phyloP scores from a whole-genome alignment of 768 basidiomycete species.

The Agaricus blazei region DNA sequence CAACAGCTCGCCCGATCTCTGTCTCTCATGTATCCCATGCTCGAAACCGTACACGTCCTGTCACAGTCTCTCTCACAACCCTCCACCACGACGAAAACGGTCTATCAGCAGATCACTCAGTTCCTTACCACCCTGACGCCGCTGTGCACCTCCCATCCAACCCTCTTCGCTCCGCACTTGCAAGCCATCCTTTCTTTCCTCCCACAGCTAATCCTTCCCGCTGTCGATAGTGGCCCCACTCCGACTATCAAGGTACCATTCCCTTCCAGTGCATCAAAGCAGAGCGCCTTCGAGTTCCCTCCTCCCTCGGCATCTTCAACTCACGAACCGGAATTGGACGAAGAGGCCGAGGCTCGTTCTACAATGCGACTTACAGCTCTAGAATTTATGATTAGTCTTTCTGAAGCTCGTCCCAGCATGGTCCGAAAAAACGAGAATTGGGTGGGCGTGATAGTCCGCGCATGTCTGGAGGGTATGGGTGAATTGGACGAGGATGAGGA shows the following conservation, averaged over 20 bases:
- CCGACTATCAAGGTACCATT: slow-evolving; percentile 45
- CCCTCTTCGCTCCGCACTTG: slow-evolving; percentile 72
- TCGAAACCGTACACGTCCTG: slow-evolving; percentile 65
- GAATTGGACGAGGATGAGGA: slow-evolving; percentile 60
- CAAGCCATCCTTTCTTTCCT: slow-evolving; percentile 64
- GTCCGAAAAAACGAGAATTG: slow-evolving; percentile 65
- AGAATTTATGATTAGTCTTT: slow-evolving; percentile 81
- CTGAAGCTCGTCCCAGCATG: slow-evolving; percentile 68
- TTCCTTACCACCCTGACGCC: slow-evolving; percentile 71
- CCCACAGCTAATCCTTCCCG: slow-evolving; percentile 64
- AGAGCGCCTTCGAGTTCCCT: slow-evolving; percentile 37
- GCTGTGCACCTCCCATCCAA: slow-evolving; percentile 60
- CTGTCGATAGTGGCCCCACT: slow-evolving; percentile 42
- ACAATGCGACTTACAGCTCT: slow-evolving; percentile 69
- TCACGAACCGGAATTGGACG: slow-evolving; percentile 32
- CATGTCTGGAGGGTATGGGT: slow-evolving; percentile 79
- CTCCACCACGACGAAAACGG: slow-evolving; percentile 23
- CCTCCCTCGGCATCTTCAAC: slow-evolving; percentile 24
- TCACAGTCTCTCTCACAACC: slow-evolving; percentile 29
- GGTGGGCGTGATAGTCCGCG: slow-evolving; percentile 64
- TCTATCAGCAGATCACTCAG: slow-evolving; percentile 47
- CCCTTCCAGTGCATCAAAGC: slow-evolving; percentile 25
- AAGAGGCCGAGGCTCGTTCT: slow-evolving; percentile 60
- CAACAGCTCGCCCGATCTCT: slow-evolving; percentile 57
- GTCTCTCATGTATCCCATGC: slow-evolving; percentile 63